Base-by-base conservation (phyloP, 176 grass and related monocot genomes). In the Cymbopogon citratus region DNA sequence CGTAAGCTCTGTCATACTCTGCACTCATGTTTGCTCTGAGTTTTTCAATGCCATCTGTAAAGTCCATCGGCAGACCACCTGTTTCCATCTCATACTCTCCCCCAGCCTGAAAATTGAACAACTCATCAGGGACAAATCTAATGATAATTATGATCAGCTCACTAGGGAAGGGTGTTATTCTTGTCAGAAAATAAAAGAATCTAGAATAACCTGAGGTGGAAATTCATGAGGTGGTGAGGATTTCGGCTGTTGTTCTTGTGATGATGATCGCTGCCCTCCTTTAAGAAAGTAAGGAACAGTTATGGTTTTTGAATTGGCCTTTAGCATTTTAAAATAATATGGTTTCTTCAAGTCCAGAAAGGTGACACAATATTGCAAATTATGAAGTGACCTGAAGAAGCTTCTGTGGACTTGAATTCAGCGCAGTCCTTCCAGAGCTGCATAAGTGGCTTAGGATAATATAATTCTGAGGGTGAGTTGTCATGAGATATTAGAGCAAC, bases 391-490 rank as follows among this genome's bases (percentile, higher is more conserved):
- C 92, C 92, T 83, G 85, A 84, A 51, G 79, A 75, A 86, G 27
- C 14, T 86, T 89, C 86, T 43, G 68, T 23, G 15, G 36, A 63
- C 27, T 81, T 88, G 66, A 44, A 38, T 71, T 81, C 48, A 41
- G 86, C 86, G 66, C 78, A 87, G 66, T 99, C 86, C 77, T 80
- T 88, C 89, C 87, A 99, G 62, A 91, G 83, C 9, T 93, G 73
- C 83, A 91, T 40, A 69, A 95, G 85, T 7, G 80, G 76, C 73
- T 90, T 83, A 84, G 92, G 87, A 79, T 91, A 98, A 69, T 93
- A 92, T 19, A 98, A 59, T 34, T 83, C 71, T 69, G 69, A 48
- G 54, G 82, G 80, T 25, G 57, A 75, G 15, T 91, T 80, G 26
- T 74, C 77, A 62, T 39, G 49, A 88, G 77, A 85, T 68, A 95